These are phyloP conservation scores for Trichoderma virens DNA, from an alignment of 495 filamentous ascomycete species.

Conservation along the genomic window DNA sequence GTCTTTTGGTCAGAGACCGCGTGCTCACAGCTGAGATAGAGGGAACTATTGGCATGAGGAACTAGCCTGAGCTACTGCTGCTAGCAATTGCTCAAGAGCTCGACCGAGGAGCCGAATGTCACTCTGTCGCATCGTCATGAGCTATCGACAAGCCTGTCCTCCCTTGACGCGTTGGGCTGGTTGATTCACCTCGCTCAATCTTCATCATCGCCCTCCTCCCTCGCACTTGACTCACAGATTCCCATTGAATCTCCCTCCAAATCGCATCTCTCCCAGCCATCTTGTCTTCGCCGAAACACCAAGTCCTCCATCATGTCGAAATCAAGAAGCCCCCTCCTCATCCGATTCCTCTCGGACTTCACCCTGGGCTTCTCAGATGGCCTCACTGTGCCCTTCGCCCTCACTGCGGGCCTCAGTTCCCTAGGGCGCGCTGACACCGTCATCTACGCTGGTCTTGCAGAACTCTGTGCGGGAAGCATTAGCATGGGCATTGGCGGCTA, in stretches of 20 bases:
- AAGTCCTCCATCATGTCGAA: background rate
- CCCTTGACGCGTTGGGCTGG: no score
- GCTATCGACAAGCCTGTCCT: no score
- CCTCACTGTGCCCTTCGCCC: constrained; percentile 57
- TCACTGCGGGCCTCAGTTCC: constrained; percentile 56
- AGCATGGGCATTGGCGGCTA: constrained; percentile 67
- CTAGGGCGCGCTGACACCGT: constrained; percentile 56
- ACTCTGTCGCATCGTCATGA: no score
- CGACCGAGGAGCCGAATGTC: no score
- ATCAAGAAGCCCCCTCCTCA: constrained; percentile 14
- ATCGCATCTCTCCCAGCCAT: no score
- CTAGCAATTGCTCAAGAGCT: background rate
- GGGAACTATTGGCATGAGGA: background rate
- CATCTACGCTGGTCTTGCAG: constrained; percentile 60
- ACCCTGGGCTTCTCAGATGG: constrained; percentile 54
- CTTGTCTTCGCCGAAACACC: no score
- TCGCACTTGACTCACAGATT: no score
- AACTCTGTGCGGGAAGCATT: constrained; percentile 60
- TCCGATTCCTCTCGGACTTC: constrained; percentile 31
- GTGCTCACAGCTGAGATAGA: background rate
- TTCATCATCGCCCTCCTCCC: no score
- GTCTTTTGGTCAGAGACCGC: background rate
- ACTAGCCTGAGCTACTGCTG: background rate
- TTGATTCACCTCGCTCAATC: no score
- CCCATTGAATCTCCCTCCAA: no score